A percentile compares a stretch with the other conserved stretches of the same genome.
These are phyloP conservation scores for Rubia peregrina DNA, from an alignment of 305 asterid genomes.

Conservation along the genomic window DNA sequence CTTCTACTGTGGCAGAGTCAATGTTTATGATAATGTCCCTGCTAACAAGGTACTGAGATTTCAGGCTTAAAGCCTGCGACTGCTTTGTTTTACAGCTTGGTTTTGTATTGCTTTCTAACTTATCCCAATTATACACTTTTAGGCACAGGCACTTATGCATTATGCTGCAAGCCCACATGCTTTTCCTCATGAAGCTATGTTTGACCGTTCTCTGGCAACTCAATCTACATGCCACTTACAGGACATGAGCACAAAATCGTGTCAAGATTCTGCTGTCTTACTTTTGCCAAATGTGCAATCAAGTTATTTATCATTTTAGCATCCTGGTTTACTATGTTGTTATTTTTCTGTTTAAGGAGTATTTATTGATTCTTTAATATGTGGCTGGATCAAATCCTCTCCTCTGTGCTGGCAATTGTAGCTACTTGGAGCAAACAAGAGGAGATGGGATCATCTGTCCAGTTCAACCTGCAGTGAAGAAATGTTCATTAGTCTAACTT, in stretches of 20 bases:
- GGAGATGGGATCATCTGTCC: no score
- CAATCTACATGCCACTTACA: slow-evolving; percentile 49
- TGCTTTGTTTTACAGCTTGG: slow-evolving; percentile 4
- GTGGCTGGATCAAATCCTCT: not conserved
- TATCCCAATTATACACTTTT: slow-evolving; percentile 17
- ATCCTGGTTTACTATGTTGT: slow-evolving; percentile 4
- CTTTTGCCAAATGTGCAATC: slow-evolving; percentile 46
- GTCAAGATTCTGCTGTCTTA: slow-evolving; percentile 43
- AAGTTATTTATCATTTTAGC: slow-evolving; percentile 34
- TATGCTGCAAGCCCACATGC: slow-evolving; percentile 67
- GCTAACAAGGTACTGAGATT: slow-evolving; percentile 60
- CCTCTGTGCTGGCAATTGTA: not conserved
- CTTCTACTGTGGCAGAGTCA: slow-evolving; percentile 79
- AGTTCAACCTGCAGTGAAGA: no score
- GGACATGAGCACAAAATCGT: slow-evolving; percentile 30
- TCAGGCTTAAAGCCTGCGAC: slow-evolving; percentile 9
- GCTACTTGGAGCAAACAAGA: not conserved
- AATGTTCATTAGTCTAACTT: no score
- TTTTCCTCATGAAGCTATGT: slow-evolving; percentile 47
- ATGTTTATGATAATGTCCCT: slow-evolving; percentile 82
- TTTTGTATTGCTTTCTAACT: slow-evolving; percentile 7
- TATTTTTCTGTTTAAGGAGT: not conserved
- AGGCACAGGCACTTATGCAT: slow-evolving; percentile 72
- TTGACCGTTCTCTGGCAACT: slow-evolving; percentile 31
- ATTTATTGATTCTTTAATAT: not conserved